Evolutionary conservation across 257 asterid species (phyloP).

Genomic region (Gentiana macrophylla): DNA sequence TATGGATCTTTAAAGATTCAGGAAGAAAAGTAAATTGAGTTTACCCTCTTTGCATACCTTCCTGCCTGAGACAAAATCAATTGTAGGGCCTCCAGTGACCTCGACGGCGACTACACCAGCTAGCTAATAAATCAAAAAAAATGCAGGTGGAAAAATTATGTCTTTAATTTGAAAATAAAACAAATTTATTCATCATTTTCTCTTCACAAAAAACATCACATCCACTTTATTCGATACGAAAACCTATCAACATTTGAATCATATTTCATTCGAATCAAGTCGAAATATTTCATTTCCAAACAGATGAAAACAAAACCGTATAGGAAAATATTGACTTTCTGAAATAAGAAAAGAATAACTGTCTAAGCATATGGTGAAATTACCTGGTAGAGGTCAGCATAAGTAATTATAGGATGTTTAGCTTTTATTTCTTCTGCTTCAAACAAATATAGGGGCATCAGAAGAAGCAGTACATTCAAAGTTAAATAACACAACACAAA

Average conservation of each 20-base stretch:
- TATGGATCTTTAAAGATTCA: not conserved
- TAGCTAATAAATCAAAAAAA: constrained; percentile 36
- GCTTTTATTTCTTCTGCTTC: constrained; percentile 68
- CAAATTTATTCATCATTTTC: too few relatives aligned
- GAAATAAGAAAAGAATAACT: too few relatives aligned
- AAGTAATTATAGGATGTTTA: constrained; percentile 56
- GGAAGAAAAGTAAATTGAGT: not conserved
- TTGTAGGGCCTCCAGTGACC: constrained; percentile 71
- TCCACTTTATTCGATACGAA: too few relatives aligned
- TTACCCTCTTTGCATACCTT: constrained; percentile 31
- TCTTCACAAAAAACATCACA: too few relatives aligned
- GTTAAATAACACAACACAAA: not conserved
- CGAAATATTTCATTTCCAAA: too few relatives aligned
- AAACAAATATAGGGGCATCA: constrained; percentile 3
- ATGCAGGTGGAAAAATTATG: not conserved
- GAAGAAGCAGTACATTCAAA: not conserved
- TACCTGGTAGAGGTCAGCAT: constrained; percentile 95
- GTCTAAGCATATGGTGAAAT: not conserved
- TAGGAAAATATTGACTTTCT: too few relatives aligned
- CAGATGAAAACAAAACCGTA: too few relatives aligned
- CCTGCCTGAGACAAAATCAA: constrained; percentile 68
- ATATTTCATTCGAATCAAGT: too few relatives aligned
- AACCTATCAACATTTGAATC: too few relatives aligned
- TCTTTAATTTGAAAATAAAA: too few relatives aligned
- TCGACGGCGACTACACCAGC: constrained; percentile 92